phyloP scores from a whole-genome alignment of 2,329 filamentous ascomycete species.

The Ophiostoma ulmi region DNA sequence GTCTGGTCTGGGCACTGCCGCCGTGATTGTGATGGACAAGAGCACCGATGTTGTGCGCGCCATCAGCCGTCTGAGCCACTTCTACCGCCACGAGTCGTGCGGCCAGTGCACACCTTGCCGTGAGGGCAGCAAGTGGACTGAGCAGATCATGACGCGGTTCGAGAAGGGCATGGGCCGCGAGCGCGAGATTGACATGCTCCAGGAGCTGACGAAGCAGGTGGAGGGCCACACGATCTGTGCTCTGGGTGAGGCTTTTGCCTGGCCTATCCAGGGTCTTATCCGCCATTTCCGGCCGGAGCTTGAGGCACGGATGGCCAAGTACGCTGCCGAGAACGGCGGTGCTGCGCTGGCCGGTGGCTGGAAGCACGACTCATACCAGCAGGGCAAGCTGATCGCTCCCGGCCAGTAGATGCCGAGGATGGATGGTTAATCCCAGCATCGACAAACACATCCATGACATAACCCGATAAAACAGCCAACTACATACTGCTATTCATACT shows the following conservation, averaged over 20 bases:
- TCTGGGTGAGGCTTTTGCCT: slow-evolving; percentile 94
- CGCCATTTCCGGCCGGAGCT: slow-evolving; percentile 96
- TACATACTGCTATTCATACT: slow-evolving; percentile 18
- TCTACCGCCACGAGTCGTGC: slow-evolving; percentile 98
- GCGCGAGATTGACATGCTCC: slow-evolving; percentile 98
- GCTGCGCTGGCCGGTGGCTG: slow-evolving; percentile 80
- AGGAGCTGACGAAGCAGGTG: slow-evolving; percentile 98
- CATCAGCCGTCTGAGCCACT: slow-evolving; percentile 87
- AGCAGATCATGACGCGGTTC: slow-evolving; percentile 97
- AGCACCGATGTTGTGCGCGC: slow-evolving; percentile 91
- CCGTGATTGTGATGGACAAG: slow-evolving; percentile 99
- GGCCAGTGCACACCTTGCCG: slow-evolving; percentile 99
- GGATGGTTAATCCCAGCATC: background rate
- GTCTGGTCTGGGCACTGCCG: slow-evolving; percentile 92
- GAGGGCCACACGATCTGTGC: slow-evolving; percentile 98
- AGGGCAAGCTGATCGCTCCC: slow-evolving; percentile 81
- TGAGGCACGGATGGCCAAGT: slow-evolving; percentile 82
- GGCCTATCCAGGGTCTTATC: slow-evolving; percentile 97
- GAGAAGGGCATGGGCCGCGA: slow-evolving; percentile 83
- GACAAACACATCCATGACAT: background rate
- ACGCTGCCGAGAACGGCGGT: slow-evolving; percentile 66
- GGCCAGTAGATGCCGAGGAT: slow-evolving; percentile 42
- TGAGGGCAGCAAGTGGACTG: slow-evolving; percentile 97
- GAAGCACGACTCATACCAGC: slow-evolving; percentile 65
- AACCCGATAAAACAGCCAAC: background rate